phyloP scores from a whole-genome alignment of 2,329 filamentous ascomycete species.

The Phoma sp. region DNA sequence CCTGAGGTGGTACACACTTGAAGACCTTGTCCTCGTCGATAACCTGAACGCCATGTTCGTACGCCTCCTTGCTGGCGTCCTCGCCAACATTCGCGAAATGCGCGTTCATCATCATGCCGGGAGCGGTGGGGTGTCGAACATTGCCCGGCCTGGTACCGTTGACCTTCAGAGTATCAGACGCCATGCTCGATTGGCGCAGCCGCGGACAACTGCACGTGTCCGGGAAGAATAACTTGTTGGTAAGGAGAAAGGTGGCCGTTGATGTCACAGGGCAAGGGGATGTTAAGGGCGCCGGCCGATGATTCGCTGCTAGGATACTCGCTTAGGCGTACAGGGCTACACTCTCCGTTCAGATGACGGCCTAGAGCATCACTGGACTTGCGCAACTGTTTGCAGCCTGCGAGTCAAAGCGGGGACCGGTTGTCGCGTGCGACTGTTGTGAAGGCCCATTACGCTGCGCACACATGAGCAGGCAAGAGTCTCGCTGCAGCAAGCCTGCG shows the following conservation, averaged over 20 bases:
- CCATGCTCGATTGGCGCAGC: conserved; percentile 36
- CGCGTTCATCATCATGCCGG: conserved; percentile 69
- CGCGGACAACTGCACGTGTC: conserved; percentile 35
- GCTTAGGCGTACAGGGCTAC: conserved; percentile 38
- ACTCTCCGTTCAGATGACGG: conserved; percentile 36
- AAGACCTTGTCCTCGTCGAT: conserved; percentile 96
- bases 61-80: conserved; percentile 68
- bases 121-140: conserved; percentile 50
- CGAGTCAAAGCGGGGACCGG: conserved; percentile 6
- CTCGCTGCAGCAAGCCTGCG: not conserved
- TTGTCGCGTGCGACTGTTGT: conserved; percentile 8
- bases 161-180: conserved; percentile 37
- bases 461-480: conserved; percentile 1
- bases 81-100: conserved; percentile 76
- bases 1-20: conserved; percentile 68
- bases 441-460: not conserved
- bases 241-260: conserved; percentile 42
- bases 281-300: conserved; percentile 24
- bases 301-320: conserved; percentile 40
- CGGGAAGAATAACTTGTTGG: conserved; percentile 42
- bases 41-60: conserved; percentile 94
- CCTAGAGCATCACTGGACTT: conserved; percentile 27
- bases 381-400: conserved; percentile 11
- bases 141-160: conserved; percentile 46
- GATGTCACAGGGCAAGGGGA: conserved; percentile 46